Evolutionary conservation across 371 early-diverging fungal genomes (phyloP).

Genomic region (Rhizopus arrhizus): DNA sequence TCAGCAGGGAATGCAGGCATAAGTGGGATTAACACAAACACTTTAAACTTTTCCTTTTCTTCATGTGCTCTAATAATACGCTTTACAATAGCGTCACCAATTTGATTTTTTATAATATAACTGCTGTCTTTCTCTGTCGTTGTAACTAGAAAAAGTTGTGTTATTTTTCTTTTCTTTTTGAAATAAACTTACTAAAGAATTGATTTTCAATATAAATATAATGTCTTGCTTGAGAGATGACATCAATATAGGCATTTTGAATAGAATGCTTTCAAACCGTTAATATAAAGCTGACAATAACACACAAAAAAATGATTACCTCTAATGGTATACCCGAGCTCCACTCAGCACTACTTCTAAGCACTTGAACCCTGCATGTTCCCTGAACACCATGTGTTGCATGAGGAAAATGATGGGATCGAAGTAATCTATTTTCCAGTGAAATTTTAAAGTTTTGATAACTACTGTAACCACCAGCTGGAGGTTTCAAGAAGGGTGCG

Average conservation of each 20-base stretch:
- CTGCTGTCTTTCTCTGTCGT: conserved; percentile 53
- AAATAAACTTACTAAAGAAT: conserved; percentile 77
- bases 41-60: conserved; percentile 71
- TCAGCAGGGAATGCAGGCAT: conserved; percentile 92
- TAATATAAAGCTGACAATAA: not conserved
- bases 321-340: conserved; percentile 64
- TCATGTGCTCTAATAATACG: conserved; percentile 78
- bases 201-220: conserved; percentile 96
- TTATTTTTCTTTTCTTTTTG: not conserved
- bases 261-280: conserved; percentile 67
- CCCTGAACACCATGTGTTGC: conserved; percentile 37
- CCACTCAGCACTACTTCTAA: conserved; percentile 75
- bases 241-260: conserved; percentile 77
- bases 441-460: conserved; percentile 40
- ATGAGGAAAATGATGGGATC: conserved; percentile 37
- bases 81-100: conserved; percentile 78
- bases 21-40: conserved; percentile 87
- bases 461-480: conserved; percentile 43
- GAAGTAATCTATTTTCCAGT: conserved; percentile 18
- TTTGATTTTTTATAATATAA: conserved; percentile 69
- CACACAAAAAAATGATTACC: conserved; percentile 13
- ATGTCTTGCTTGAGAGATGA: conserved; percentile 76
- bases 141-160: conserved; percentile 51
- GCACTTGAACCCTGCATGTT: conserved; percentile 67
- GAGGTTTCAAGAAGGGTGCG: conserved; percentile 49